These are phyloP conservation scores for Thalassiosira hispida DNA, from an alignment of 352 stramenopile genomes.

Conservation along the genomic window DNA sequence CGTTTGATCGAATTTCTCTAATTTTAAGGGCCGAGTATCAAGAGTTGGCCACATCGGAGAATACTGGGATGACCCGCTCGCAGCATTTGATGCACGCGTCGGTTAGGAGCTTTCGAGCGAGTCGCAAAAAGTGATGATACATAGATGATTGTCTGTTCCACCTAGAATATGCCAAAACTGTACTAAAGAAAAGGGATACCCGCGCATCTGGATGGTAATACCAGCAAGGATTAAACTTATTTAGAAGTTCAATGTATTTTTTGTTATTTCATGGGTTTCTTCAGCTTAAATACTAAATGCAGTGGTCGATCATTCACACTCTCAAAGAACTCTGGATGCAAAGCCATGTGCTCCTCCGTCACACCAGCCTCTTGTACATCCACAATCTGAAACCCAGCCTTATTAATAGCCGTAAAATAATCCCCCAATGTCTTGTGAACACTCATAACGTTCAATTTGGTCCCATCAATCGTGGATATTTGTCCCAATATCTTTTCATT, in stretches of 20 bases:
- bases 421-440: conserved; percentile 56
- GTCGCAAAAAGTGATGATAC: conserved; percentile 1
- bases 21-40: conserved; percentile 33
- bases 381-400: neutral
- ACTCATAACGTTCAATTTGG: no score
- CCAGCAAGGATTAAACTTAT: no score
- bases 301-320: neutral
- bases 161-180: no score
- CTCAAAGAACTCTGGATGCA: neutral
- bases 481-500: no score
- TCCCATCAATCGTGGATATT: no score
- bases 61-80: conserved; percentile 14
- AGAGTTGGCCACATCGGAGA: conserved; percentile 6
- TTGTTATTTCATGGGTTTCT: neutral
- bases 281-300: conserved; percentile 1
- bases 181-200: no score
- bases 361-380: neutral
- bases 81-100: conserved; percentile 26
- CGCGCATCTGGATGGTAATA: no score
- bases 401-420: neutral
- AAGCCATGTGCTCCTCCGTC: neutral
- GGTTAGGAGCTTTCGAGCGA: conserved; percentile 27
- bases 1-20: conserved; percentile 39
- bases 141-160: no score
- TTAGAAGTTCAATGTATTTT: neutral